Evolutionary conservation across 257 asterid genomes (phyloP).

Genomic region (Avicennia marina): DNA sequence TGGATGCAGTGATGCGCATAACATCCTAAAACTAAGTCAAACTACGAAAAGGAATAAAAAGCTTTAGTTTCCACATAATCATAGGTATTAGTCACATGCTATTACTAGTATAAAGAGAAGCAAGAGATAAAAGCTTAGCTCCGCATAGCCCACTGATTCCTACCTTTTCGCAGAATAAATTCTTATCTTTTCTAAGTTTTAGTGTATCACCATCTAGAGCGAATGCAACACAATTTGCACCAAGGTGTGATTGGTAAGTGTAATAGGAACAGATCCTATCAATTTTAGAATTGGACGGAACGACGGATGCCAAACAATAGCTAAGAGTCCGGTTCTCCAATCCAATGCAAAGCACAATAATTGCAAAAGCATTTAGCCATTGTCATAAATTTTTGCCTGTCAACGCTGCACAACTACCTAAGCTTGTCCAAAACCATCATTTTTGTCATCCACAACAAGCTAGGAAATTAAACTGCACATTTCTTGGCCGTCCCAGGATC

Average conservation of each 20-base stretch:
- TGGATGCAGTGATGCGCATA: background rate
- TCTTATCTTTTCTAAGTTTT: no score
- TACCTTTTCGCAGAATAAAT: no score
- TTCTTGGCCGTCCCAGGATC: no score
- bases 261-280: background rate
- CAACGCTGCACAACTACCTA: background rate
- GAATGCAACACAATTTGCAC: background rate
- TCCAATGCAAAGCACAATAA: background rate
- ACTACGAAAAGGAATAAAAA: background rate
- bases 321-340: background rate
- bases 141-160: no score
- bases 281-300: background rate
- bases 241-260: background rate
- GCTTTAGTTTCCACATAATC: background rate
- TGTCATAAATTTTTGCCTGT: background rate
- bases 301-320: background rate
- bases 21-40: background rate
- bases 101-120: no score
- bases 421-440: slow-evolving; percentile 1
- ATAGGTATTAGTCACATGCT: background rate
- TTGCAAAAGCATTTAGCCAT: background rate
- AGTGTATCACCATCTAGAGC: no score
- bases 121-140: no score
- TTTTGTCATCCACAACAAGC: background rate
- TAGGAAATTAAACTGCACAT: no score